Base-by-base conservation (phyloP, 1,139 yeast genomes). In the Debaryomyces nepalensis region DNA sequence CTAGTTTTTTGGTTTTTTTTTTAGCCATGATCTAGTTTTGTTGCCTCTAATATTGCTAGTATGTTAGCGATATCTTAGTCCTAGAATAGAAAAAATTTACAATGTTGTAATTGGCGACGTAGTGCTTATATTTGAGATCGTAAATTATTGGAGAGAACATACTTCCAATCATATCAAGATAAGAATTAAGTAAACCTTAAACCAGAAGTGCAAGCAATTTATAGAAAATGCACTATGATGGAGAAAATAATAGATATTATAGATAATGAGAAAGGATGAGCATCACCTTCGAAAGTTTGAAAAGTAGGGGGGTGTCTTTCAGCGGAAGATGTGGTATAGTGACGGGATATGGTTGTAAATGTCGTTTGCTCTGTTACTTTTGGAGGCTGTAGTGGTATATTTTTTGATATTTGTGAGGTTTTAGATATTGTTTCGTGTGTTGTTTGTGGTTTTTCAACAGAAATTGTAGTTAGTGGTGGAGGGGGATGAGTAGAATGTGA, bases 281-380 rank as follows among this genome's bases (percentile, higher is more conserved):
- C 31, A 15, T 8, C 31, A 15, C 6, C 31, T 27, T 27, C 20
- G 20, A 27, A 27, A 27, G 31, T 27, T 27, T 27, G 11, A 20
- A 27, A 5, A 27, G 31, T 11, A 9, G 20, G 31, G 16, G 31
- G 20, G 8, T 15, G 16, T 15, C 20, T 11, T 8, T 4, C 18
- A 15, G 18, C 30, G 4, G 30, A 12, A 3, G 30, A 12, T n/a
- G 31, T 15, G 1, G 31, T 27, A 27, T 15, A 20, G 16, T 7
- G 19, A 15, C 20, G 31, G 16, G 31, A 16, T 14, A 6, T 15
- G 3, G 31, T 15, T 10, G 16, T 11, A n/a, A 27, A 15, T 6
- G 31, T 27, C 5, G 31, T 27, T 9, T 4, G 20, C 10, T 27
- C 20, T 9, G 5, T 27, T 6, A 7, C n/a, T n/a, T n/a, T n/a